A percentile compares a stretch with the other conserved stretches of the same genome.
These are phyloP conservation scores for Massariosphaeria phaeospora DNA, from an alignment of 495 filamentous ascomycete genomes.

Conservation along the genomic window DNA sequence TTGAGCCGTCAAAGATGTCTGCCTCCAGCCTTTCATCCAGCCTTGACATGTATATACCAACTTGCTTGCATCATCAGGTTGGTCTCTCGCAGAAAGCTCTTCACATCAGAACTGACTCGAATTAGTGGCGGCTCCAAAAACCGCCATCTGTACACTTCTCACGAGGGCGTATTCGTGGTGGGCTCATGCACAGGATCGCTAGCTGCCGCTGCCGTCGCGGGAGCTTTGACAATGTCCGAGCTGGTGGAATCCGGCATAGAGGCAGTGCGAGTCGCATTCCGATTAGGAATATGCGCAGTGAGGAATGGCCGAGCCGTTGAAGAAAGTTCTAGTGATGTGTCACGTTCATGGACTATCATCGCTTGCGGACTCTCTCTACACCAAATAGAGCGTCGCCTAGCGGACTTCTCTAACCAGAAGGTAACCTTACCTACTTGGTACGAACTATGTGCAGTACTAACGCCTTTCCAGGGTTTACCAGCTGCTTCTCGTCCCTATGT, in stretches of 20 bases:
- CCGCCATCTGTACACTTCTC: too few species aligned
- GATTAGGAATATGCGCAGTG: slow-evolving; percentile 17
- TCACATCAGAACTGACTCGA: too few species aligned
- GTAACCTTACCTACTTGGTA: too few species aligned
- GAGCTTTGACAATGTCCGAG: slow-evolving; percentile 17
- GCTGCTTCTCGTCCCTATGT: slow-evolving; percentile 20
- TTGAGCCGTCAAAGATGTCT: too few species aligned
- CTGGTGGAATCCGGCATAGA: slow-evolving; percentile 27
- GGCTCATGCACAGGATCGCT: slow-evolving; percentile 27
- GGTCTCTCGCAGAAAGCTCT: too few species aligned
- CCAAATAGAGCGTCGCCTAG: slow-evolving; percentile 11
- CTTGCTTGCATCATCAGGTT: too few species aligned
- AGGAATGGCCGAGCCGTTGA: slow-evolving; percentile 22
- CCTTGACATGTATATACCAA: too few species aligned
- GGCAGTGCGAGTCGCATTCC: slow-evolving; percentile 25
- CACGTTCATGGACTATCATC: slow-evolving; percentile 25
- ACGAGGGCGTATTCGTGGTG: too few species aligned
- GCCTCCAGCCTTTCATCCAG: too few species aligned
- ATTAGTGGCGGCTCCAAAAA: too few species aligned
- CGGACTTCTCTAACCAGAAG: slow-evolving; percentile 18
- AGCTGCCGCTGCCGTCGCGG: slow-evolving; percentile 24
- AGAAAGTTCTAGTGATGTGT: not conserved
- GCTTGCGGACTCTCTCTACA: slow-evolving; percentile 13
- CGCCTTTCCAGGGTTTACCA: slow-evolving; percentile 20
- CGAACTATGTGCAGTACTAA: too few species aligned